Evolutionary conservation across 2,329 filamentous ascomycete genomes (phyloP), one percentile per base, ranked within the genome.

Genomic region (Lachnellula occidentalis): DNA sequence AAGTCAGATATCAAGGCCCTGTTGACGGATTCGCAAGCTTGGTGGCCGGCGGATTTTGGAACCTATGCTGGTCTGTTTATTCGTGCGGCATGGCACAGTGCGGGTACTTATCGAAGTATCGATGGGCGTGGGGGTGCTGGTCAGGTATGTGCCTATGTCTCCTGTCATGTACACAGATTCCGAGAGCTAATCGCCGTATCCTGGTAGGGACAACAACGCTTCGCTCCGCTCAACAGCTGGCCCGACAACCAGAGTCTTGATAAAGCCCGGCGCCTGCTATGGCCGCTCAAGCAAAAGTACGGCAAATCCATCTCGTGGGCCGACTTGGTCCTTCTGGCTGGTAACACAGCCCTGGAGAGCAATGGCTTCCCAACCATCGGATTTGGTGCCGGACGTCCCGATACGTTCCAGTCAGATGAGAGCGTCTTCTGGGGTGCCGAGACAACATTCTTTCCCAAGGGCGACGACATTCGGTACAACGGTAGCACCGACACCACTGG

Each of bases 231-330:
- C 64, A 83, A 83, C 73, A 79, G 76, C 69, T 83, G 80, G 80
- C 80, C 80, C 43, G 80, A 83, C 68, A 83, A 83, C 55, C 79
- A 76, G 62, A 77, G 73, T 58, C 75, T 83, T 53, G 80, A 83
- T 73, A 83, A 83, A 74, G 80, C 79, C 37, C 80, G 80, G 53
- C 79, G 80, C 55, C 73, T 83, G 59, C 69, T 83, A 55, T 81
- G 79, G 77, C 80, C 80, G 51, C 79, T 83, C 69, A 83, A 83
- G 73, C 78, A 81, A 59, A 83, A 83, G 74, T 83, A 83, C 59
- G 80, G 80, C 61, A 77, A 75, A 73, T 80, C 81, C 71, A 79
- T 83, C 67, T 83, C 80, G 0, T 83, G 80, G 80, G 78, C 80
- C 11, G 80, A 83, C 61, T 69, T 83, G 59, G 69, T 79, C 56